Evolutionary conservation across 805 yeast species (phyloP).

Genomic region (Saccharomyces jurei): DNA sequence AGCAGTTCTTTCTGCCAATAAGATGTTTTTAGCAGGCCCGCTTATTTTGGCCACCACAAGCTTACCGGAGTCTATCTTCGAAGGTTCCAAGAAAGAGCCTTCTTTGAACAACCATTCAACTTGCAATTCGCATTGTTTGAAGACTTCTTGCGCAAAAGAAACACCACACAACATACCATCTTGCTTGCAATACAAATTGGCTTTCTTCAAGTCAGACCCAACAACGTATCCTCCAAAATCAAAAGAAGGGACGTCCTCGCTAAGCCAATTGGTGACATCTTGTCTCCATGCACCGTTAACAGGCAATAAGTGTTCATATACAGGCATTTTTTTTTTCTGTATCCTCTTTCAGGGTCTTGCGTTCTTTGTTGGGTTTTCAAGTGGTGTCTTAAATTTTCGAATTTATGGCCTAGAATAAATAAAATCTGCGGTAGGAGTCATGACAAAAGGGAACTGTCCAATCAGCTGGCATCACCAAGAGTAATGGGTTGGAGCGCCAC

Average conservation of each 20-base stretch:
- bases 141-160: conserved; percentile 84
- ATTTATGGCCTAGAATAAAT: neutral
- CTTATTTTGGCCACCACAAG: conserved; percentile 65
- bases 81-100: conserved; percentile 50
- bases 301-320: conserved; percentile 55
- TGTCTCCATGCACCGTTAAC: conserved; percentile 73
- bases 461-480: neutral
- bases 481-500: neutral
- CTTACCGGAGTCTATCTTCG: conserved; percentile 38
- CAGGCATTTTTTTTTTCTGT: conserved; percentile 15
- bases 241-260: conserved; percentile 88
- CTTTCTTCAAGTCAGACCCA: conserved; percentile 64
- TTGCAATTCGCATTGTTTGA: conserved; percentile 58
- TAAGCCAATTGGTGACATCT: conserved; percentile 64
- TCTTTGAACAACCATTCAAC: conserved; percentile 72
- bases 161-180: conserved; percentile 75
- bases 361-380: neutral
- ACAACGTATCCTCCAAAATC: conserved; percentile 94
- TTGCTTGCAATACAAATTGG: conserved; percentile 74
- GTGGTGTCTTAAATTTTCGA: neutral
- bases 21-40: conserved; percentile 73
- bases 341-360: neutral
- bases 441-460: neutral
- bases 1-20: conserved; percentile 80
- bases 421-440: neutral